These are phyloP conservation scores for Abrus pulchellus DNA, from an alignment of 306 rosid species.

Conservation along the genomic window DNA sequence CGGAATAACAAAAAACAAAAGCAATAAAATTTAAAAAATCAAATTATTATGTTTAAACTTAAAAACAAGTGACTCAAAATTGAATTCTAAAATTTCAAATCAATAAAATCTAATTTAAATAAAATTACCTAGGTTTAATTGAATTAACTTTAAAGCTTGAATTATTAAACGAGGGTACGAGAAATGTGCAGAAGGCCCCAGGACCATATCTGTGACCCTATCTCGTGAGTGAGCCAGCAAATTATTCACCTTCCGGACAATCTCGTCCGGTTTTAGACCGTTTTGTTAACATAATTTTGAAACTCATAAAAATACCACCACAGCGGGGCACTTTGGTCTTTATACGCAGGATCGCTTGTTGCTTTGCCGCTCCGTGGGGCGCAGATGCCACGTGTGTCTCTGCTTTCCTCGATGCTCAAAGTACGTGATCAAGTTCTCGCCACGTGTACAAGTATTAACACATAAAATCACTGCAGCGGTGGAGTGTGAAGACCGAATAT, in stretches of 20 bases:
- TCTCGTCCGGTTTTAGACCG: slow-evolving; percentile 18
- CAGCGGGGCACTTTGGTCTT: slow-evolving; percentile 25
- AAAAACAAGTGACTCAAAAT: too few relatives aligned
- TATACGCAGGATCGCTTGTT: not conserved
- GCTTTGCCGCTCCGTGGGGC: slow-evolving; percentile 56
- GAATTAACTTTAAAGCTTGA: too few relatives aligned
- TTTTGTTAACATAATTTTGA: not conserved
- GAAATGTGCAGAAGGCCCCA: slow-evolving; percentile 40
- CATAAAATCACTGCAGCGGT: slow-evolving; percentile 15
- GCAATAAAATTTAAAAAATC: too few relatives aligned
- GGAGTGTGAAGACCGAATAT: slow-evolving; percentile 1
- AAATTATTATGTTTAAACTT: too few relatives aligned
- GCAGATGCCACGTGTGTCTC: slow-evolving; percentile 71
- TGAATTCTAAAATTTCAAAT: too few relatives aligned
- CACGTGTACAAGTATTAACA: slow-evolving; percentile 45
- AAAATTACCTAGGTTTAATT: too few relatives aligned
- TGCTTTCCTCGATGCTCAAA: slow-evolving; percentile 30
- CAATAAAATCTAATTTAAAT: too few relatives aligned
- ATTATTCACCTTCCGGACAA: slow-evolving; percentile 34
- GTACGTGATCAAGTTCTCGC: slow-evolving; percentile 59
- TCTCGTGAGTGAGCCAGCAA: slow-evolving; percentile 47
- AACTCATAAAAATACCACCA: not conserved
- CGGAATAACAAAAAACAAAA: too few relatives aligned
- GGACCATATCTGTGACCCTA: slow-evolving; percentile 10
- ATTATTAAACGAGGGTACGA: not conserved